Conservation (phyloP, 1,284 basidiomycete genomes). For the Cutaneotrichosporon spelunceum region DNA sequence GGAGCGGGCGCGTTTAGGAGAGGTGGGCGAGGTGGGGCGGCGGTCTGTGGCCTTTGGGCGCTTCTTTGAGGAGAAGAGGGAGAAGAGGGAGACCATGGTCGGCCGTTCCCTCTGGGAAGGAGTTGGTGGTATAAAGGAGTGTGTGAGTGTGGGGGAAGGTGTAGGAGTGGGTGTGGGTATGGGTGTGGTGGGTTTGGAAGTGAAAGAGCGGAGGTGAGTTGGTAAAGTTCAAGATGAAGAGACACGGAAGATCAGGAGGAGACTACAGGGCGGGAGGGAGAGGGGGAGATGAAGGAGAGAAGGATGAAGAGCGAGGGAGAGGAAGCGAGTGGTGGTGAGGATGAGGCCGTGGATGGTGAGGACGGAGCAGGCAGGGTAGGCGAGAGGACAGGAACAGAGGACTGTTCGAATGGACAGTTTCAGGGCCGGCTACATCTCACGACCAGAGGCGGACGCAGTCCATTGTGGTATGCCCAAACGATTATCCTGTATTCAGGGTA, state of each 20-base stretch:
- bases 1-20: slow-evolving; percentile 13
- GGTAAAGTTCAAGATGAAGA: not conserved
- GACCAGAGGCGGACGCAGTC: too few relatives aligned
- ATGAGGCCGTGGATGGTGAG: not conserved
- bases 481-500: too few relatives aligned
- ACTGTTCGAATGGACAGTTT: slow-evolving; percentile 13
- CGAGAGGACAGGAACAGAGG: too few relatives aligned
- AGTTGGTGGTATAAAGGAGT: not conserved
- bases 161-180: not conserved
- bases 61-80: slow-evolving; percentile 39
- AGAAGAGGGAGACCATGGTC: slow-evolving; percentile 39
- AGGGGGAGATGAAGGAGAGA: not conserved
- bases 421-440: too few relatives aligned
- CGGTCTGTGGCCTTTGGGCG: slow-evolving; percentile 19
- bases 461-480: too few relatives aligned
- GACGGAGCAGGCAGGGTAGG: too few relatives aligned
- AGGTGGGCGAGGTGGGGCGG: slow-evolving; percentile 11
- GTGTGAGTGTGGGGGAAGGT: not conserved
- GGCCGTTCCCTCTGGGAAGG: not conserved
- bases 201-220: not conserved
- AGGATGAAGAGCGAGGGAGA: not conserved
- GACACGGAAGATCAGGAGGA: not conserved
- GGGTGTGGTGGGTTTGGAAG: not conserved
- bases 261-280: not conserved
- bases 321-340: not conserved